A percentile compares a stretch with the other conserved stretches of the same genome.
Evolutionary conservation across 2,329 filamentous ascomycete genomes (phyloP).

Genomic region (Aspergillus fischeri): DNA sequence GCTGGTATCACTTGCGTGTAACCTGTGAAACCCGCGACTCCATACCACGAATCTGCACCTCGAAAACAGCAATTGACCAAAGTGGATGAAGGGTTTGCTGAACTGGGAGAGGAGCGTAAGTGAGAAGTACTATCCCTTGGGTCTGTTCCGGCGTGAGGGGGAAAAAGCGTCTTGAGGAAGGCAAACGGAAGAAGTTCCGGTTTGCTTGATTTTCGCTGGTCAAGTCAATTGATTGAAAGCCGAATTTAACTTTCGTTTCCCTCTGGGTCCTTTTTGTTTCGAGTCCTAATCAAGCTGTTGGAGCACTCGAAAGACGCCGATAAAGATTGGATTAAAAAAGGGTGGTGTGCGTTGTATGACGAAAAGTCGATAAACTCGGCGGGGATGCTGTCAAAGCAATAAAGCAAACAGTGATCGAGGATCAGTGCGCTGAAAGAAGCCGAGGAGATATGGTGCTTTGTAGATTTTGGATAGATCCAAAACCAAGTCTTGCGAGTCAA

Average conservation of each 20-base stretch:
- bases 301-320: background rate
- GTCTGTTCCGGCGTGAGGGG: background rate
- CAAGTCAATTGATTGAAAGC: background rate
- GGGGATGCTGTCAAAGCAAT: background rate
- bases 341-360: background rate
- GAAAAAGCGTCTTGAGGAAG: too few species aligned
- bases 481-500: background rate
- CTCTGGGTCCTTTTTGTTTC: background rate
- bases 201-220: background rate
- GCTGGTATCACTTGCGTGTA: slow-evolving; percentile 21
- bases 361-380: background rate
- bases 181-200: background rate
- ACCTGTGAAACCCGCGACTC: slow-evolving; percentile 17
- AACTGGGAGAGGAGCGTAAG: slow-evolving; percentile 10
- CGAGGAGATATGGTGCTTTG: background rate
- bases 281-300: background rate
- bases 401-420: background rate
- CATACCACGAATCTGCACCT: slow-evolving; percentile 18
- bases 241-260: background rate
- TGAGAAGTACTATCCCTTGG: slow-evolving; percentile 13
- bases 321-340: background rate
- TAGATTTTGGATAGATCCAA: slow-evolving; percentile 1
- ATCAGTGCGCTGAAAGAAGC: background rate
- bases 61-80: slow-evolving; percentile 9
- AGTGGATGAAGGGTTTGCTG: slow-evolving; percentile 2